Percentiles rank a stretch among this genome's conserved stretches.
phyloP scores from a whole-genome alignment of 441 rosid species.

The Kokia cookei region DNA sequence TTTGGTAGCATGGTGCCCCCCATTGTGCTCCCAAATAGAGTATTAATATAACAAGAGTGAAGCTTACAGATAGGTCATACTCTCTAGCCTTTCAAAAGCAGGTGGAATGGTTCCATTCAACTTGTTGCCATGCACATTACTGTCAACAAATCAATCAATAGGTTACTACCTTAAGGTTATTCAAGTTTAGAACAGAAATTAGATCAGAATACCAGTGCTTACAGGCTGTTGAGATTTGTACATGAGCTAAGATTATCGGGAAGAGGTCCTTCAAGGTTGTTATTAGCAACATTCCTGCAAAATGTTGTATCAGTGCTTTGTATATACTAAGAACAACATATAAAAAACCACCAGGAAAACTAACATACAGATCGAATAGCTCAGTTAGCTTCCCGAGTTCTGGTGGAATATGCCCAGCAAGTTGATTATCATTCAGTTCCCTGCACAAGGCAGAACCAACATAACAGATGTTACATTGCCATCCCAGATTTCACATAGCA shows the following conservation, averaged over 20 bases:
- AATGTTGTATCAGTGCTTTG: conserved; percentile 5
- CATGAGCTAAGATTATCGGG: conserved; percentile 86
- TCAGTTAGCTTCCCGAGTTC: conserved; percentile 95
- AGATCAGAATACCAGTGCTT: conserved; percentile 12
- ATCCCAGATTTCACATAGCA: neutral
- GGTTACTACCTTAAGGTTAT: neutral
- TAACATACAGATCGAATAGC: conserved; percentile 77
- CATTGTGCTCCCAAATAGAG: neutral
- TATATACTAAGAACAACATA: neutral
- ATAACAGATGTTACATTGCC: neutral
- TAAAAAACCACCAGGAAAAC: neutral
- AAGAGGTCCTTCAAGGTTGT: conserved; percentile 70
- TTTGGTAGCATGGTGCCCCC: neutral
- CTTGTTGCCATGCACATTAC: conserved; percentile 84
- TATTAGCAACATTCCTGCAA: conserved; percentile 78
- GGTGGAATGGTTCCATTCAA: conserved; percentile 74
- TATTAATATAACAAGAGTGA: neutral
- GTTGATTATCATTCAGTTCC: conserved; percentile 80
- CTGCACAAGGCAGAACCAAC: conserved; percentile 28
- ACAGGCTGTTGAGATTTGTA: conserved; percentile 88
- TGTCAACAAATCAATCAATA: conserved; percentile 23
- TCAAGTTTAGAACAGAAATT: neutral
- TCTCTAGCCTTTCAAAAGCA: conserved; percentile 78
- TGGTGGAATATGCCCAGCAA: conserved; percentile 65
- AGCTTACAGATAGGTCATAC: conserved; percentile 85